A percentile compares a stretch with the other conserved stretches of the same genome.
These are phyloP conservation scores for Taphrina confusa DNA, from an alignment of 1,139 yeast genomes.

Conservation along the genomic window DNA sequence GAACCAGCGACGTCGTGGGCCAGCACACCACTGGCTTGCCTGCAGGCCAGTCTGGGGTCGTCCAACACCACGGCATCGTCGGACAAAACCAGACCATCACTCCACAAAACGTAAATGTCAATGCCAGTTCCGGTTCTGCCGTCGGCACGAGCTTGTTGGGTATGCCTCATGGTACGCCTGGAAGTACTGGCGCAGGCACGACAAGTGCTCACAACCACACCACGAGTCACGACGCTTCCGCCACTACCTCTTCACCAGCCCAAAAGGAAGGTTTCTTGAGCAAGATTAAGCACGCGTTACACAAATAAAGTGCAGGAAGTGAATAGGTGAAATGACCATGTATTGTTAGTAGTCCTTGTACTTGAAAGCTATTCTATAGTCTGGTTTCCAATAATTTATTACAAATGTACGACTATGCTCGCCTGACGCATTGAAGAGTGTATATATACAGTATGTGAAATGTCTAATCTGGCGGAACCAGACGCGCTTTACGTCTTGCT, in stretches of 20 bases:
- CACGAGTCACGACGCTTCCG: background rate
- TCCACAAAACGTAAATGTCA: background rate
- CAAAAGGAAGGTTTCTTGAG: constrained; percentile 10
- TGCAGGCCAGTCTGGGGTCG: constrained; percentile 1
- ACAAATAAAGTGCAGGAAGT: background rate
- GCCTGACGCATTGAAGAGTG: too few species aligned
- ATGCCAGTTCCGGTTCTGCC: constrained; percentile 1
- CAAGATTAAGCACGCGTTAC: constrained; percentile 14
- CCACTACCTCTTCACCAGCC: background rate
- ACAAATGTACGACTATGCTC: too few species aligned
- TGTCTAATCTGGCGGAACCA: too few species aligned
- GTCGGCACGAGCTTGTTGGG: constrained; percentile 11
- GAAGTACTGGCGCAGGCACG: background rate
- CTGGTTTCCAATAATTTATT: too few species aligned
- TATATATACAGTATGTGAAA: too few species aligned
- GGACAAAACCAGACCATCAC: constrained; percentile 9
- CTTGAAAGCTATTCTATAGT: too few species aligned
- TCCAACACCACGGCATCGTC: constrained; percentile 12
- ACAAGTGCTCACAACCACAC: background rate
- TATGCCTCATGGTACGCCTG: constrained; percentile 9
- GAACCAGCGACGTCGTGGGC: background rate
- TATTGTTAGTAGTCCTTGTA: too few species aligned
- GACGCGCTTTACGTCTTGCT: too few species aligned
- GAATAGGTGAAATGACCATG: too few species aligned
- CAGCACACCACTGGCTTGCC: constrained; percentile 1